A percentile compares a stretch with the other conserved stretches of the same genome.
phyloP scores from a whole-genome alignment of 345 rosid genomes.

The Fremontodendron californicum region DNA sequence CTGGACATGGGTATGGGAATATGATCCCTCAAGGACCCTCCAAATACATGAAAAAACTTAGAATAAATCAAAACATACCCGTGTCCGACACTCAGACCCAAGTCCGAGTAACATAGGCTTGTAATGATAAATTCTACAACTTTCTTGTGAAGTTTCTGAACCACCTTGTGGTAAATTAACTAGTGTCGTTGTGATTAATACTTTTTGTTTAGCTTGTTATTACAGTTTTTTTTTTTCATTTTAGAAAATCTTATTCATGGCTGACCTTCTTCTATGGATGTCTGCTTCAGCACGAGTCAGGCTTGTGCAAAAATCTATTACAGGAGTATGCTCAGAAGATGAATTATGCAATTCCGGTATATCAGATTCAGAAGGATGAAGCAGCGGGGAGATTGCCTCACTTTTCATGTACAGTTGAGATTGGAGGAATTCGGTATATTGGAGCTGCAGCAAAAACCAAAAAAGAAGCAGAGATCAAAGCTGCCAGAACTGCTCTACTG shows the following conservation, averaged over 20 bases:
- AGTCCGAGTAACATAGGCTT: no score
- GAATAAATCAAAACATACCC: no score
- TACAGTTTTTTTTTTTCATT: not conserved
- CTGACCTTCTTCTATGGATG: conserved; percentile 15
- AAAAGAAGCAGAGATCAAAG: conserved; percentile 87
- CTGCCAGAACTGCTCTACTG: conserved; percentile 86
- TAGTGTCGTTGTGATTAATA: not conserved
- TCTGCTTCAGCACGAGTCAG: conserved; percentile 70
- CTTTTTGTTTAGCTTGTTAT: not conserved
- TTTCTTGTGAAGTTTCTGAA: not conserved
- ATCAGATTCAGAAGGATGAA: conserved; percentile 53
- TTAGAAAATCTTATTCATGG: not conserved
- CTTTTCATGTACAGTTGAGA: conserved; percentile 66
- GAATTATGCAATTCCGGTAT: conserved; percentile 81
- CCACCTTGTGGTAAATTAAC: not conserved
- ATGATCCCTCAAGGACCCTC: no score
- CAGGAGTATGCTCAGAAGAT: conserved; percentile 95
- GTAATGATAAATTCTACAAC: not conserved
- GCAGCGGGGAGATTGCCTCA: conserved; percentile 29
- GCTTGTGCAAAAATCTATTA: conserved; percentile 84
- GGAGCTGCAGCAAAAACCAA: conserved; percentile 74
- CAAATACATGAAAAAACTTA: no score
- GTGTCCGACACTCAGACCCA: no score
- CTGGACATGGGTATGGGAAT: no score
- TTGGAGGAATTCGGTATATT: conserved; percentile 78